Percentiles rank a stretch among this genome's conserved stretches.
phyloP scores from a whole-genome alignment of 768 basidiomycete genomes.

The Tremella yokohamensis region DNA sequence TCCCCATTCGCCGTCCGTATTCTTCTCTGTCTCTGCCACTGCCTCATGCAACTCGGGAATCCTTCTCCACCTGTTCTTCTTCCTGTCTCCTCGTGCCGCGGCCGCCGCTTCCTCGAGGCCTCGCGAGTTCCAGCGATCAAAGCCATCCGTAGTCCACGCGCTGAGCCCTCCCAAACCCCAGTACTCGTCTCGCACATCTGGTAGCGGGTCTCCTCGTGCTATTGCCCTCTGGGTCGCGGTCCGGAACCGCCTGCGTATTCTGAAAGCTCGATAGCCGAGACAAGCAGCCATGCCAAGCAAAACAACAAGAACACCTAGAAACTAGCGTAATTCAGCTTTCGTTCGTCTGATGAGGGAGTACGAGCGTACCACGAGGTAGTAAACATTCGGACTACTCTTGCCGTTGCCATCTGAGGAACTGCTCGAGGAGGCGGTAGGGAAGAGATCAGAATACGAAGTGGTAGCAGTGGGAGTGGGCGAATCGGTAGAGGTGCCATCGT shows the following conservation, averaged over 20 bases:
- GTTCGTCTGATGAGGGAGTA: no score
- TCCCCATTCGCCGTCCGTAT: background rate
- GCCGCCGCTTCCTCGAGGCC: conserved; percentile 8
- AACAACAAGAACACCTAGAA: conserved; percentile 40
- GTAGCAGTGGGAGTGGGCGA: background rate
- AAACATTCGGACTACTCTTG: conserved; percentile 24
- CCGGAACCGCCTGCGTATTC: conserved; percentile 34
- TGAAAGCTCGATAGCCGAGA: conserved; percentile 29
- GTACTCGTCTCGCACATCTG: conserved; percentile 20
- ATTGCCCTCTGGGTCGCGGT: conserved; percentile 39
- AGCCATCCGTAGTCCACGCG: conserved; percentile 20
- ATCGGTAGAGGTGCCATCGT: background rate
- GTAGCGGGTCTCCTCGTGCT: conserved; percentile 33
- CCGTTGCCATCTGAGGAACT: background rate
- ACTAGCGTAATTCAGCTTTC: conserved; percentile 20
- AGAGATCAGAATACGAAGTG: conserved; percentile 15
- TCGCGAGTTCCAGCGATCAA: conserved; percentile 14
- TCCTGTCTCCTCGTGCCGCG: conserved; percentile 7
- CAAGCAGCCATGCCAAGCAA: conserved; percentile 33
- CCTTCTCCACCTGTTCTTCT: conserved; percentile 21
- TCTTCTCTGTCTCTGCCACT: conserved; percentile 2
- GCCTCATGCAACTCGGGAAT: conserved; percentile 29
- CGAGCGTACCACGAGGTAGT: conserved; percentile 37
- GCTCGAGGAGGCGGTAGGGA: conserved; percentile 21
- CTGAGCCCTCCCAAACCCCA: conserved; percentile 34